Evolutionary conservation across 2,329 filamentous ascomycete species (phyloP).

Genomic region (Fusarium globosum): DNA sequence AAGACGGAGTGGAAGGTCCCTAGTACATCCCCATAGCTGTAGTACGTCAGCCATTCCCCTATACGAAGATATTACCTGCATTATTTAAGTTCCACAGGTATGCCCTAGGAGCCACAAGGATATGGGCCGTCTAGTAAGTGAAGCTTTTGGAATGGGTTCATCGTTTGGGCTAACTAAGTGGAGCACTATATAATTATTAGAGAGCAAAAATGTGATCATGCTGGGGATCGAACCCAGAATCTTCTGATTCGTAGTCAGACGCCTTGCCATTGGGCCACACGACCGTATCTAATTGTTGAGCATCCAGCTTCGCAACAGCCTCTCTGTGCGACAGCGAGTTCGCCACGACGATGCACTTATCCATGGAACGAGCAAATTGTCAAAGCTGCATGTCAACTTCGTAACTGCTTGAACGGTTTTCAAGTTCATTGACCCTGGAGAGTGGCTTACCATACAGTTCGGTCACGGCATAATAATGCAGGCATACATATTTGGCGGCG

Average conservation of each 20-base stretch:
- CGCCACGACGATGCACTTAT: fast-evolving
- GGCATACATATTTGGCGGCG: not conserved
- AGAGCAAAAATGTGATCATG: constrained; percentile 25
- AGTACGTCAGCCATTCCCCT: no score
- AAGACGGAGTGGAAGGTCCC: no score
- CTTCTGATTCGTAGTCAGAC: constrained; percentile 47
- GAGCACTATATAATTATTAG: fast-evolving
- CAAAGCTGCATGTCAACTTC: fast-evolving
- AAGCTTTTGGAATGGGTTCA: no score
- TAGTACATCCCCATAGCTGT: no score
- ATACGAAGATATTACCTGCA: no score
- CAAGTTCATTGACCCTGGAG: no score
- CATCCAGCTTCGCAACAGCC: not conserved
- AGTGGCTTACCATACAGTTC: not conserved
- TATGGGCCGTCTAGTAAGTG: no score
- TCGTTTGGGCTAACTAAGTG: not conserved
- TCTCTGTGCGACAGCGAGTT: not conserved
- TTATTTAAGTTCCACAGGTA: no score
- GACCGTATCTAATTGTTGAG: constrained; percentile 13
- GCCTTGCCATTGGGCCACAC: constrained; percentile 43
- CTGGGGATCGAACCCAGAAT: constrained; percentile 46
- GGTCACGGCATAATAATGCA: not conserved
- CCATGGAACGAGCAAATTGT: fast-evolving
- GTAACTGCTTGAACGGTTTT: no score
- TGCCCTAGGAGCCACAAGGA: no score